A percentile compares a stretch with the other conserved stretches of the same genome.
Evolutionary conservation across 1,284 basidiomycete genomes (phyloP).

Genomic region (Termitomyces sp.): DNA sequence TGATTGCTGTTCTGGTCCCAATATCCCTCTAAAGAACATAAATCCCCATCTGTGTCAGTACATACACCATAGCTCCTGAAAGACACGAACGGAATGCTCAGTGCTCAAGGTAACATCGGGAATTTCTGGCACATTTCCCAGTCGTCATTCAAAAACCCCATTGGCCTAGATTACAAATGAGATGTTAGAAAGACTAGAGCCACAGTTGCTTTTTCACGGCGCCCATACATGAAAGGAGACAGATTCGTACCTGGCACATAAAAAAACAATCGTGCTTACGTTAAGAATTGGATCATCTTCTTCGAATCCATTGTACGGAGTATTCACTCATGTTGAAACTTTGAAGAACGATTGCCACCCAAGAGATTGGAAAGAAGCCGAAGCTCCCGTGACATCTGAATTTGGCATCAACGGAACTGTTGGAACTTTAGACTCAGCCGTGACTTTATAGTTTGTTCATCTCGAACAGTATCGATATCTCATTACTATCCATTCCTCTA

Average conservation of each 20-base stretch:
- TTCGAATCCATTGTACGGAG: not conserved
- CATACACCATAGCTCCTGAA: not conserved
- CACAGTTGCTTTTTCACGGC: not conserved
- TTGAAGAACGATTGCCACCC: no score
- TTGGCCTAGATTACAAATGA: not conserved
- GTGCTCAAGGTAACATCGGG: not conserved
- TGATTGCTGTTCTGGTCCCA: no score
- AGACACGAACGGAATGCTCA: not conserved
- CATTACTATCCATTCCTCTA: not conserved
- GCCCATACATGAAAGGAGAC: no score
- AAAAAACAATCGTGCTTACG: not conserved
- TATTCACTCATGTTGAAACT: not conserved
- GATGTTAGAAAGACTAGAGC: not conserved
- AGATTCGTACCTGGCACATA: no score
- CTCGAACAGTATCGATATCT: not conserved
- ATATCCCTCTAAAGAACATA: no score
- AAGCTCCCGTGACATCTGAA: not conserved
- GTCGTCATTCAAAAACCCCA: not conserved
- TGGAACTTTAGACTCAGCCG: slow-evolving; percentile 7
- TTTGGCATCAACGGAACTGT: not conserved
- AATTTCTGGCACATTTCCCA: not conserved
- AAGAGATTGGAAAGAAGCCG: not conserved
- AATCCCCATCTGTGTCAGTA: no score
- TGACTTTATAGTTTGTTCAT: not conserved
- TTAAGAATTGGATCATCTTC: not conserved